Conservation (phyloP, 148 eudicot genomes). For the Chenopodium quinoa region DNA sequence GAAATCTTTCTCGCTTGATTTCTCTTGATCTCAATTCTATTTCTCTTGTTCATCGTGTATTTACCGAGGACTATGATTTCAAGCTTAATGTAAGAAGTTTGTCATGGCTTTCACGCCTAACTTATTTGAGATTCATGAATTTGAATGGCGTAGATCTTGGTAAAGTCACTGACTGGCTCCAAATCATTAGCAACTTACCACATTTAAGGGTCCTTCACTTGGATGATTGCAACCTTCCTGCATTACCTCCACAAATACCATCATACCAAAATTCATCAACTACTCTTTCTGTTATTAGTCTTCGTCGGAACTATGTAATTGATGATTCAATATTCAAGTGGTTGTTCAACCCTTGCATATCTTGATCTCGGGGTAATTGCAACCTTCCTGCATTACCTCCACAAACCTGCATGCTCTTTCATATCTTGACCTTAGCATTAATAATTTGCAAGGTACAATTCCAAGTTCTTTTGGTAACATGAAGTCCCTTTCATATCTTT, state of each 20-base stretch:
- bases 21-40: not conserved
- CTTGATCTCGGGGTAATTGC: too few species aligned
- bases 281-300: too few species aligned
- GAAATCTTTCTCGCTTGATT: not conserved
- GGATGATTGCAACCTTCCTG: not conserved
- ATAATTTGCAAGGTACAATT: not conserved
- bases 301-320: too few species aligned
- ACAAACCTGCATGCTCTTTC: too few species aligned
- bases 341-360: too few species aligned
- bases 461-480: not conserved
- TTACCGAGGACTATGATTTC: too few species aligned
- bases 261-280: not conserved
- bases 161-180: slow-evolving; percentile 3
- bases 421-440: not conserved
- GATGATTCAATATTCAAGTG: too few species aligned
- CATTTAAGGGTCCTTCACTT: slow-evolving; percentile 8
- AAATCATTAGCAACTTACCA: not conserved
- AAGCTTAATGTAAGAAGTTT: not conserved
- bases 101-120: not conserved
- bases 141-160: not conserved
- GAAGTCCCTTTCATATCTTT: slow-evolving; percentile 4
- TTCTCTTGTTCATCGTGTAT: too few species aligned
- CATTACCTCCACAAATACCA: too few species aligned
- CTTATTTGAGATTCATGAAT: not conserved
- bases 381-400: too few species aligned